These are phyloP conservation scores for Diplodia scrobiculata DNA, from an alignment of 2,329 filamentous ascomycete genomes.

Conservation along the genomic window DNA sequence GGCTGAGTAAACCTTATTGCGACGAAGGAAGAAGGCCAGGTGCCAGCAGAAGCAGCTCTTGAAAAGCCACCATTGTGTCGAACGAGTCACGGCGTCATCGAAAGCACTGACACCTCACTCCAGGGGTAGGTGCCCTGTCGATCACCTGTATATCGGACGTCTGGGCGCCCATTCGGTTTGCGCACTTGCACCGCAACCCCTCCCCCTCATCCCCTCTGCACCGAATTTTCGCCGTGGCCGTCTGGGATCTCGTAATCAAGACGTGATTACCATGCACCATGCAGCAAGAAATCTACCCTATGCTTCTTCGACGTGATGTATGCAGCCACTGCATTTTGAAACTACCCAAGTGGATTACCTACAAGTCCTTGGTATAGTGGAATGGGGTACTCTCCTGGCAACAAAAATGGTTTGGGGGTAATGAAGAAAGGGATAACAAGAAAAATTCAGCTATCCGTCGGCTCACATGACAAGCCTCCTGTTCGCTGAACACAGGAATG, in stretches of 20 bases:
- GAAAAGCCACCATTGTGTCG: not conserved
- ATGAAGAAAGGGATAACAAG: not conserved
- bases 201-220: not conserved
- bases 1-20: not conserved
- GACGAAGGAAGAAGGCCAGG: not conserved
- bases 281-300: not conserved
- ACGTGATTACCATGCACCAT: not conserved
- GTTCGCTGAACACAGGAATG: not conserved
- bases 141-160: slow-evolving; percentile 9
- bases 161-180: not conserved
- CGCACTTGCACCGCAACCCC: not conserved
- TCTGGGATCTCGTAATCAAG: not conserved
- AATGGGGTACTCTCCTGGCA: not conserved
- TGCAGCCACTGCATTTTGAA: not conserved
- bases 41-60: not conserved
- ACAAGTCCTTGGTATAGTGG: not conserved
- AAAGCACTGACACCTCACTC: not conserved
- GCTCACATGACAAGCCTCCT: slow-evolving; percentile 1
- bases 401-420: not conserved
- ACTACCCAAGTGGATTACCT: slow-evolving; percentile 12
- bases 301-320: not conserved
- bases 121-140: not conserved
- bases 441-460: not conserved
- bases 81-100: not conserved
- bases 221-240: slow-evolving; percentile 2